Conservation (phyloP, 148 eudicot species). For the Amaranthus palmeri region DNA sequence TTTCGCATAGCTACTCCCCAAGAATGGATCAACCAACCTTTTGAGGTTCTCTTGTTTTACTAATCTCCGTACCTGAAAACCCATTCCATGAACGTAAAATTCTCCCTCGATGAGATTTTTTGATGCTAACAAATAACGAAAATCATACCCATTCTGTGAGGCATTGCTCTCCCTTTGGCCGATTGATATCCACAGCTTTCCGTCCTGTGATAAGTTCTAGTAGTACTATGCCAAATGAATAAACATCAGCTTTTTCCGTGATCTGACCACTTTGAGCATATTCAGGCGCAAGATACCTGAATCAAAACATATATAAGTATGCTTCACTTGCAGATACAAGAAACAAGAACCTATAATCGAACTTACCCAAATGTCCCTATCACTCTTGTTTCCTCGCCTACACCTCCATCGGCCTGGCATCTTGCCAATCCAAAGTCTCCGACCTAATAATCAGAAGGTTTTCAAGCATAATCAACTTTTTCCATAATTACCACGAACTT, state of each 20-base stretch:
- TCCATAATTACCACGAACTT: neutral
- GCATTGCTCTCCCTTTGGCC: conserved; percentile 86
- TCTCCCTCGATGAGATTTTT: neutral
- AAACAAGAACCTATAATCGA: neutral
- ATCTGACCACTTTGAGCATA: conserved; percentile 90
- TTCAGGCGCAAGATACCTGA: conserved; percentile 89
- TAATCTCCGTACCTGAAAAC: conserved; percentile 69
- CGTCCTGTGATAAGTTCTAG: conserved; percentile 81
- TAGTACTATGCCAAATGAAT: conserved; percentile 80
- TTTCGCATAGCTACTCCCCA: conserved; percentile 44
- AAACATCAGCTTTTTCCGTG: conserved; percentile 88
- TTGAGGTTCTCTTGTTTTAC: conserved; percentile 43
- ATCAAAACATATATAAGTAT: neutral
- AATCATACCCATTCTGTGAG: conserved; percentile 73
- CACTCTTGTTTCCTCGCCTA: conserved; percentile 68
- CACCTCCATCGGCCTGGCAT: conserved; percentile 81
- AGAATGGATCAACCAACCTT: conserved; percentile 60
- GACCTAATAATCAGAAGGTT: conserved; percentile 37
- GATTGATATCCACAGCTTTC: conserved; percentile 74
- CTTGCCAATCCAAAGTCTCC: conserved; percentile 96
- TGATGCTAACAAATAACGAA: neutral
- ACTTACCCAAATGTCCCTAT: conserved; percentile 90
- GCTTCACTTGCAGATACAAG: neutral
- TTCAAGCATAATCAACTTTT: neutral
- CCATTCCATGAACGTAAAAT: conserved; percentile 2